A percentile compares a stretch with the other conserved stretches of the same genome.
Conservation (phyloP, 2,329 filamentous ascomycete species). For the Colletotrichum cereale region DNA sequence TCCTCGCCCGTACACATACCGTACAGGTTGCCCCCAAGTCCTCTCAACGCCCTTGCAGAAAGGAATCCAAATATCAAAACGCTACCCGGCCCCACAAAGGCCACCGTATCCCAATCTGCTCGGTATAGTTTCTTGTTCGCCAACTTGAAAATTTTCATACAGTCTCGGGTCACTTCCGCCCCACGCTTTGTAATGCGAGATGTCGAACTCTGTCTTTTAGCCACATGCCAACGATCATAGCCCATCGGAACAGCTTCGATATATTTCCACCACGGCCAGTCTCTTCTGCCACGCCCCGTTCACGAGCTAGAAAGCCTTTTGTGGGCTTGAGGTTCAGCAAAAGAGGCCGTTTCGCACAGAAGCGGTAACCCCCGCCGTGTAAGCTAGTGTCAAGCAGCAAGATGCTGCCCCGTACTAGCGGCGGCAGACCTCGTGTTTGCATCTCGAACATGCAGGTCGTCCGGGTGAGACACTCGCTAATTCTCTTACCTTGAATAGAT, state of each 20-base stretch:
- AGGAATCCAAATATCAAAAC: neutral
- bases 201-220: neutral
- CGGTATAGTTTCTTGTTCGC: neutral
- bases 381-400: constrained; percentile 49
- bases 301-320: too few relatives aligned
- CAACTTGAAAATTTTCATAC: neutral
- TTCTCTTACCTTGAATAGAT: neutral
- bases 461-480: constrained; percentile 4
- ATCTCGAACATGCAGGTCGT: constrained; percentile 45
- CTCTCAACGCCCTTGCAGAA: neutral
- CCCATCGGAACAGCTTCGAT: too few relatives aligned
- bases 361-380: constrained; percentile 48
- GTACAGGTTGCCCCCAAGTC: neutral
- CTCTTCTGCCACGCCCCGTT: too few relatives aligned
- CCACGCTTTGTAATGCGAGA: neutral
- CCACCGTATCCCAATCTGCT: neutral
- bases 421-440: constrained; percentile 51
- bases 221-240: too few relatives aligned
- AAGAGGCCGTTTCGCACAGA: constrained; percentile 45
- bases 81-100: neutral
- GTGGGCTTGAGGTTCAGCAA: neutral
- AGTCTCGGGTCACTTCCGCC: neutral
- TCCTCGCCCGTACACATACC: neutral
- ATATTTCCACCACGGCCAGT: too few relatives aligned
- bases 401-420: constrained; percentile 54